Conservation (phyloP, 2,329 filamentous ascomycete genomes). For the Pseudopyricularia javanii region DNA sequence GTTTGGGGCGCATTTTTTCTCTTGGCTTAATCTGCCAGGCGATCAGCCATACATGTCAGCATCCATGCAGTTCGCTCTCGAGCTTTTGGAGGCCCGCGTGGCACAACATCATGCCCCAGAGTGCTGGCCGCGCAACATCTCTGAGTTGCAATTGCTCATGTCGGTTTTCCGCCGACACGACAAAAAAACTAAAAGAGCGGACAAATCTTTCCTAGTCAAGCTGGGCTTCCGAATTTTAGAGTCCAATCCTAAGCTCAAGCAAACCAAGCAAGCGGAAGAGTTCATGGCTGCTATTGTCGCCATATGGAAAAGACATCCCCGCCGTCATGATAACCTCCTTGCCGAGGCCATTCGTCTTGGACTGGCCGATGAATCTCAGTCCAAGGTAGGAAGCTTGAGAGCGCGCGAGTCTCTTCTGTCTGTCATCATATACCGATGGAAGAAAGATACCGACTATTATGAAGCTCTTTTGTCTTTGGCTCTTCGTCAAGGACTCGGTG, state of each 20-base stretch:
- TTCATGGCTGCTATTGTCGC: neutral
- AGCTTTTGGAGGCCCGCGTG: neutral
- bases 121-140: neutral
- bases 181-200: neutral
- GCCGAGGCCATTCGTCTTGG: neutral
- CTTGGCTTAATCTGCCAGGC: neutral
- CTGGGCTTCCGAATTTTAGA: neutral
- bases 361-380: neutral
- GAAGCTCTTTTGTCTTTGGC: neutral
- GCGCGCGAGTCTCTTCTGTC: neutral
- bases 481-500: neutral
- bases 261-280: neutral
- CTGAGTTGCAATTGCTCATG: neutral
- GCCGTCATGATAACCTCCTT: neutral
- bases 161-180: neutral
- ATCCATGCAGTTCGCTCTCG: neutral
- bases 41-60: neutral
- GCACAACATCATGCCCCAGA: neutral
- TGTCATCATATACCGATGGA: neutral
- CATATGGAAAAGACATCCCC: neutral
- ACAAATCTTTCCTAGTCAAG: neutral
- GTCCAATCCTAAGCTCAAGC: neutral
- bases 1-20: neutral
- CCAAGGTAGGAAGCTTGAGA: neutral
- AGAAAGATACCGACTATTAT: neutral